These are phyloP conservation scores for Bacidia gigantensis DNA, from an alignment of 495 filamentous ascomycete genomes.

Conservation along the genomic window DNA sequence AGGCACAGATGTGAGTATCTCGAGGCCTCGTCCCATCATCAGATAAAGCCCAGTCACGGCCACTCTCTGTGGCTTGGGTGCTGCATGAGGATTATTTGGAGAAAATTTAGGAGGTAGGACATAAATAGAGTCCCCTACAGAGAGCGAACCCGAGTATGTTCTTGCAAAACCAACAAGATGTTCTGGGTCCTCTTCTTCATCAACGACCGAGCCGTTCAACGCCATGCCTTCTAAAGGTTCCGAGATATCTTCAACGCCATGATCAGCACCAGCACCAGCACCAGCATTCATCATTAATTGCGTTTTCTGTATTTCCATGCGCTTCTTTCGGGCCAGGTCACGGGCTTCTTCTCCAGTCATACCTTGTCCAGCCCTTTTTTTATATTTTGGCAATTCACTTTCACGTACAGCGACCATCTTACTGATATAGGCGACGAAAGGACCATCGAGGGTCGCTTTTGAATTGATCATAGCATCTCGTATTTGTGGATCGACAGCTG, in stretches of 20 bases:
- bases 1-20: constrained; percentile 69
- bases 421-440: constrained; percentile 89
- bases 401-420: constrained; percentile 95
- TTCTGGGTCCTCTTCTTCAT: constrained; percentile 52
- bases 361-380: constrained; percentile 46
- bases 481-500: constrained; percentile 50
- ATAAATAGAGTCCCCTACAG: constrained; percentile 81
- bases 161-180: constrained; percentile 90
- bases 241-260: constrained; percentile 30
- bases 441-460: constrained; percentile 49
- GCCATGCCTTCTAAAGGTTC: constrained; percentile 38
- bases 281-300: constrained; percentile 43
- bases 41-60: constrained; percentile 84
- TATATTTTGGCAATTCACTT: constrained; percentile 75
- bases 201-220: constrained; percentile 31
- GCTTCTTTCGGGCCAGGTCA: constrained; percentile 74
- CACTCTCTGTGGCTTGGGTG: constrained; percentile 67
- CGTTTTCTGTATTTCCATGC: constrained; percentile 68
- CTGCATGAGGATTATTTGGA: constrained; percentile 59
- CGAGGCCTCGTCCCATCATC: constrained; percentile 85
- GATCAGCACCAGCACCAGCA: constrained; percentile 20
- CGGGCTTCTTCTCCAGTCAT: constrained; percentile 81
- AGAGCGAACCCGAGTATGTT: constrained; percentile 79
- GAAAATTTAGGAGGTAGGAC: constrained; percentile 86
- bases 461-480: constrained; percentile 72